Conservation (phyloP, 2,329 filamentous ascomycete species). For the Blumeria graminis region DNA sequence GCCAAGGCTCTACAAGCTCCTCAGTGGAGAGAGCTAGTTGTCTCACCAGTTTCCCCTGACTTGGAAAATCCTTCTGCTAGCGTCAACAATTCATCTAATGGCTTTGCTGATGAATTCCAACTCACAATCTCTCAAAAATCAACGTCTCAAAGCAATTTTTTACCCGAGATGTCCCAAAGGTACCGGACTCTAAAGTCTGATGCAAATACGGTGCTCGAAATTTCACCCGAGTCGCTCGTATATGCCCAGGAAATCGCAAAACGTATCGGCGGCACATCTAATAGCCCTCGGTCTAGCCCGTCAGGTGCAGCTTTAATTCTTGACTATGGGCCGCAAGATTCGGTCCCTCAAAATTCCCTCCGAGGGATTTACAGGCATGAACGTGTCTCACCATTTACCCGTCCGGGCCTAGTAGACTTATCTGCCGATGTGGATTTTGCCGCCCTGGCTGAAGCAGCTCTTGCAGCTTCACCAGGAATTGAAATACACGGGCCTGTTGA, state of each 20-base stretch:
- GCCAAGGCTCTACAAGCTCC: conserved; percentile 14
- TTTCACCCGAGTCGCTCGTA: conserved; percentile 67
- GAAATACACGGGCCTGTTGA: conserved; percentile 85
- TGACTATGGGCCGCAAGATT: conserved; percentile 67
- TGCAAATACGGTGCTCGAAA: conserved; percentile 53
- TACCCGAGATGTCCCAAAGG: conserved; percentile 59
- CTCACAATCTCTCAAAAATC: conserved; percentile 50
- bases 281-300: conserved; percentile 31
- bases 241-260: conserved; percentile 62
- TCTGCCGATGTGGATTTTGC: conserved; percentile 86
- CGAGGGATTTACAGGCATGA: conserved; percentile 65
- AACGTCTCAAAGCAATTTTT: conserved; percentile 63
- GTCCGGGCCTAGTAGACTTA: conserved; percentile 66
- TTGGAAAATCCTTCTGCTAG: conserved; percentile 25
- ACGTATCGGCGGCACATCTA: conserved; percentile 49
- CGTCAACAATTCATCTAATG: conserved; percentile 25
- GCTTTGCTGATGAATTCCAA: conserved; percentile 57
- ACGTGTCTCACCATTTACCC: conserved; percentile 52
- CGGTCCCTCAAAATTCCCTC: conserved; percentile 68
- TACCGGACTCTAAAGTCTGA: conserved; percentile 50
- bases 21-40: conserved; percentile 67
- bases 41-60: conserved; percentile 36
- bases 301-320: conserved; percentile 82
- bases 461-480: conserved; percentile 49
- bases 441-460: conserved; percentile 60